A percentile compares a stretch with the other conserved stretches of the same genome.
Evolutionary conservation across 495 filamentous ascomycete species (phyloP).

Genomic region (Cudoniella acicularis): DNA sequence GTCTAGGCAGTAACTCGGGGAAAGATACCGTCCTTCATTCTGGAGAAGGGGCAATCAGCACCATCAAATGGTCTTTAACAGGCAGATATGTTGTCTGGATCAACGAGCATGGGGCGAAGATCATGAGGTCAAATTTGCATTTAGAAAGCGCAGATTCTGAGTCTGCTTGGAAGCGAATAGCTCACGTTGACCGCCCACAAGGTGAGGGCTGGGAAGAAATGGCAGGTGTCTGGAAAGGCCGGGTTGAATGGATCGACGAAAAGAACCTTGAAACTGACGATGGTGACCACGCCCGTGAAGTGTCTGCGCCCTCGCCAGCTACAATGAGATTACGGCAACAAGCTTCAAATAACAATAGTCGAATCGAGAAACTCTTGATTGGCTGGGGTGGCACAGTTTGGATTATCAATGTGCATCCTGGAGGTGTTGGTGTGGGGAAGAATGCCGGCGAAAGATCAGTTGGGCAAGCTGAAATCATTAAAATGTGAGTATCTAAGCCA

Average conservation of each 20-base stretch:
- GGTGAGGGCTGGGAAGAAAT: slow-evolving; percentile 86
- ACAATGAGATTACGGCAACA: slow-evolving; percentile 40
- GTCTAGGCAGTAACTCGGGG: slow-evolving; percentile 69
- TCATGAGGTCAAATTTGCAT: slow-evolving; percentile 87
- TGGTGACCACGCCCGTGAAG: slow-evolving; percentile 44
- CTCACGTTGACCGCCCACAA: slow-evolving; percentile 81
- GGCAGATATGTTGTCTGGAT: slow-evolving; percentile 91
- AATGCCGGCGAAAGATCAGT: slow-evolving; percentile 66
- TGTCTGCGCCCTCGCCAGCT: slow-evolving; percentile 40
- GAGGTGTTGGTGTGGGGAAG: slow-evolving; percentile 63
- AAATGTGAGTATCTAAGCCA: slow-evolving; percentile 62
- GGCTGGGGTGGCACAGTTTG: slow-evolving; percentile 96
- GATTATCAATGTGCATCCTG: slow-evolving; percentile 87
- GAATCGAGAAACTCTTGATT: slow-evolving; percentile 77
- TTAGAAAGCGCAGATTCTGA: slow-evolving; percentile 74
- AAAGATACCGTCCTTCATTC: slow-evolving; percentile 88
- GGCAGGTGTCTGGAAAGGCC: slow-evolving; percentile 88
- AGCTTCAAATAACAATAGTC: slow-evolving; percentile 37
- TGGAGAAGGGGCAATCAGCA: slow-evolving; percentile 85
- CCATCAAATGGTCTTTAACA: slow-evolving; percentile 87
- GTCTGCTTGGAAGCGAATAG: slow-evolving; percentile 92
- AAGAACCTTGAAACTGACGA: slow-evolving; percentile 61
- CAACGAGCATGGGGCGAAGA: slow-evolving; percentile 94
- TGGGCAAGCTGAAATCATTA: slow-evolving; percentile 82
- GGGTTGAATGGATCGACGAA: slow-evolving; percentile 89